These are phyloP conservation scores for Boletus tylopilopsis DNA, from an alignment of 768 basidiomycete species.

Conservation along the genomic window DNA sequence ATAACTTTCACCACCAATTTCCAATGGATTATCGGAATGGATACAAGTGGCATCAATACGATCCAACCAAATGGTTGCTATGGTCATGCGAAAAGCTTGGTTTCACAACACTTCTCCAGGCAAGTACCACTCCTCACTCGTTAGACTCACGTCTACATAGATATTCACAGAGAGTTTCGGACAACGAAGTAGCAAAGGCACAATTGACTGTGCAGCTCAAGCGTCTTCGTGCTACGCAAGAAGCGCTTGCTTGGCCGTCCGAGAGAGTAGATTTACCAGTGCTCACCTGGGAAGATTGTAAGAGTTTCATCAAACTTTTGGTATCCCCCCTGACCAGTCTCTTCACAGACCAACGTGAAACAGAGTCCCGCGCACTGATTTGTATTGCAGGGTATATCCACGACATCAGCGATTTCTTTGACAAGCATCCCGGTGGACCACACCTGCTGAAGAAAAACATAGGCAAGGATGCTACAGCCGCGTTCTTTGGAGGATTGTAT, in stretches of 20 bases:
- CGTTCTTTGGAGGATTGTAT: slow-evolving; percentile 88
- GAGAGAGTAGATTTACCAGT: slow-evolving; percentile 75
- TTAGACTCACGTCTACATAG: background rate
- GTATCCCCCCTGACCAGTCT: slow-evolving; percentile 3
- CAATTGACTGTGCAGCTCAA: slow-evolving; percentile 90
- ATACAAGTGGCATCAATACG: slow-evolving; percentile 83
- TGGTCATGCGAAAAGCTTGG: slow-evolving; percentile 43
- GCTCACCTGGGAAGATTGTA: slow-evolving; percentile 80
- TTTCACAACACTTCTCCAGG: slow-evolving; percentile 51
- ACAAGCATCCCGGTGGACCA: slow-evolving; percentile 86
- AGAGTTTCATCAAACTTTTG: slow-evolving; percentile 8
- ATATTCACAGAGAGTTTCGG: slow-evolving; percentile 39
- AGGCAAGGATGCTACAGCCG: slow-evolving; percentile 85
- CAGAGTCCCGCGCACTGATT: slow-evolving; percentile 75
- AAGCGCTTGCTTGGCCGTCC: slow-evolving; percentile 70
- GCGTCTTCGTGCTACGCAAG: slow-evolving; percentile 71
- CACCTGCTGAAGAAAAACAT: slow-evolving; percentile 77
- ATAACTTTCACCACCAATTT: slow-evolving; percentile 95
- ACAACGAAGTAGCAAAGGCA: slow-evolving; percentile 73
- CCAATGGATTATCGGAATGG: slow-evolving; percentile 95
- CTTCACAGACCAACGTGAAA: slow-evolving; percentile 66
- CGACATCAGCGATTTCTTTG: slow-evolving; percentile 73
- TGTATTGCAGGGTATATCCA: slow-evolving; percentile 89
- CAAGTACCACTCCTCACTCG: background rate
- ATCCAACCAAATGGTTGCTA: slow-evolving; percentile 88